These are phyloP conservation scores for Exophiala sp. DNA, from an alignment of 2,329 filamentous ascomycete species.

Conservation along the genomic window DNA sequence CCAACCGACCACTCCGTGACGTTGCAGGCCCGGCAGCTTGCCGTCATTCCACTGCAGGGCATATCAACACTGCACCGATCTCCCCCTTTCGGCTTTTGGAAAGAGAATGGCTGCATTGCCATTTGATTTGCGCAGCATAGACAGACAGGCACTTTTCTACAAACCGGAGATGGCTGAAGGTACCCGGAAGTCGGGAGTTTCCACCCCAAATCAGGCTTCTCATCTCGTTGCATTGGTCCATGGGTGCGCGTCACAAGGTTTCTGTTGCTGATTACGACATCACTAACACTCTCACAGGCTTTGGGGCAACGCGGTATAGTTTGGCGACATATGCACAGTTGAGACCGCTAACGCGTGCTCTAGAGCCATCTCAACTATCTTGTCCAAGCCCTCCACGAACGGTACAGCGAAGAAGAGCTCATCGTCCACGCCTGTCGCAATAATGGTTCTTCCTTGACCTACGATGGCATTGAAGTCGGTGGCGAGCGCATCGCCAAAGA, in stretches of 20 bases:
- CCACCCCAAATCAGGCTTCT: slow-evolving; percentile 33
- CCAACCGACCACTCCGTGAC: not conserved
- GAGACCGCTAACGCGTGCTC: slow-evolving; percentile 5
- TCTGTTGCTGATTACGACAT: not conserved
- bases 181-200: slow-evolving; percentile 16
- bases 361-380: slow-evolving; percentile 50
- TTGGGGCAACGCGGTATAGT: slow-evolving; percentile 48
- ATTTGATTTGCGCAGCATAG: slow-evolving; percentile 30
- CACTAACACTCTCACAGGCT: slow-evolving; percentile 38
- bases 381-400: slow-evolving; percentile 46
- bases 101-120: slow-evolving; percentile 23
- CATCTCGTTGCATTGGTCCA: slow-evolving; percentile 59
- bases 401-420: slow-evolving; percentile 47
- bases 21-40: not conserved
- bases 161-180: slow-evolving; percentile 22
- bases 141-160: slow-evolving; percentile 28
- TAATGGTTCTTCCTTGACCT: slow-evolving; percentile 54
- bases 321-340: not conserved
- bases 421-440: slow-evolving; percentile 52
- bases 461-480: slow-evolving; percentile 63
- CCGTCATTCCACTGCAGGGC: not conserved
- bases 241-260: slow-evolving; percentile 42
- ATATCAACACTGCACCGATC: slow-evolving; percentile 2
- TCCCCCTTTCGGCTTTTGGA: not conserved
- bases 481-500: slow-evolving; percentile 61